These are phyloP conservation scores for Amphicarpaea edgeworthii DNA, from an alignment of 306 rosid genomes.

Conservation along the genomic window DNA sequence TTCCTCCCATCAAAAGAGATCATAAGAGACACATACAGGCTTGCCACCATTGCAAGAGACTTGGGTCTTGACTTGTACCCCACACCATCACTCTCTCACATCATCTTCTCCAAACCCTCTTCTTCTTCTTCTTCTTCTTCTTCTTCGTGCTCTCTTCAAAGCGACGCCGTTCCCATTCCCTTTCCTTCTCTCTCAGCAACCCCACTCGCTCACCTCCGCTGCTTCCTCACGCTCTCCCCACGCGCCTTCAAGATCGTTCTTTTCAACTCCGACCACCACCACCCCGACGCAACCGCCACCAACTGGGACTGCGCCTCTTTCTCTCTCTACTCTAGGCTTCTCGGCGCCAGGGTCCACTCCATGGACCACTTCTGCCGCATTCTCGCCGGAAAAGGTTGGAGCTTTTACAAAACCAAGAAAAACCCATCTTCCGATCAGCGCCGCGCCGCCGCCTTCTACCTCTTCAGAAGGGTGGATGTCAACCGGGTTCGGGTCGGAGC, in stretches of 20 bases:
- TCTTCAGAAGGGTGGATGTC: conserved; percentile 64
- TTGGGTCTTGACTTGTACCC: conserved; percentile 70
- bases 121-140: conserved; percentile 50
- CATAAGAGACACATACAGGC: conserved; percentile 58
- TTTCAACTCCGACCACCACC: conserved; percentile 43
- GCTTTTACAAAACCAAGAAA: conserved; percentile 60
- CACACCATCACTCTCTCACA: conserved; percentile 73
- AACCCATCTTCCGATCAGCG: conserved; percentile 44
- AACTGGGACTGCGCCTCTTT: conserved; percentile 69
- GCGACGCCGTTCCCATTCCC: conserved; percentile 69
- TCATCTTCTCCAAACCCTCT: conserved; percentile 60
- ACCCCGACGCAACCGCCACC: conserved; percentile 15
- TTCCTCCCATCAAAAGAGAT: conserved; percentile 71
- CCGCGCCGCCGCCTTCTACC: conserved; percentile 52
- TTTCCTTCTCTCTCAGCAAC: conserved; percentile 63
- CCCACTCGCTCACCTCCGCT: conserved; percentile 62
- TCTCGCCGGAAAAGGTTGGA: conserved; percentile 72
- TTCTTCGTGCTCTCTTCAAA: conserved; percentile 15
- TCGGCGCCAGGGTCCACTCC: conserved; percentile 51
- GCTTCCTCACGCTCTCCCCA: conserved; percentile 57
- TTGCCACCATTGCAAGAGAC: conserved; percentile 70
- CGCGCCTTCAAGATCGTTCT: conserved; percentile 71
- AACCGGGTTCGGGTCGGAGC: conserved; percentile 57
- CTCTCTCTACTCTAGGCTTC: conserved; percentile 56
- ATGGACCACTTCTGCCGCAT: conserved; percentile 66